These are phyloP conservation scores for Zygnema circumcarinatum DNA, from an alignment of 139 green algal species.

Conservation along the genomic window DNA sequence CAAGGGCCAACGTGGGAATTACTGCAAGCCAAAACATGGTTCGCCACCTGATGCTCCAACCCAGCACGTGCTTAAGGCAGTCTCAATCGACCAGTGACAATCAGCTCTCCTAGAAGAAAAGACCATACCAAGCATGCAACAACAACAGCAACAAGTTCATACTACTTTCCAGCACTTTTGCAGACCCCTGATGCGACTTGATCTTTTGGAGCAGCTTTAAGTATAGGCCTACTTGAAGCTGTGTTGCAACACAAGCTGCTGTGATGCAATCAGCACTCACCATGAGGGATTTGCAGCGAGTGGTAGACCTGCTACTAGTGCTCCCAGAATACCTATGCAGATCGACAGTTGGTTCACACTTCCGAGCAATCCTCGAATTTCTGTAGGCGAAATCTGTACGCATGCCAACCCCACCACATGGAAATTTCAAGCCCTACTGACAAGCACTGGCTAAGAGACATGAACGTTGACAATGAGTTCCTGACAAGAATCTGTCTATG, in stretches of 20 bases:
- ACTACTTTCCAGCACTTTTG: slow-evolving; percentile 17
- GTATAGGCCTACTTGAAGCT: too few species aligned
- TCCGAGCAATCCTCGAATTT: slow-evolving; percentile 83
- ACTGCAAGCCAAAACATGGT: slow-evolving; percentile 83
- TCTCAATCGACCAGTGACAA: background rate
- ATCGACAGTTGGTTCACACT: slow-evolving; percentile 96
- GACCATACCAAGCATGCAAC: slow-evolving; percentile 9
- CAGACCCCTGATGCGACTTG: too few species aligned
- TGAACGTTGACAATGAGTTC: background rate
- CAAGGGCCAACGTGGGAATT: slow-evolving; percentile 77
- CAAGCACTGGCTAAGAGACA: background rate
- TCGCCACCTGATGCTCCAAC: slow-evolving; percentile 74
- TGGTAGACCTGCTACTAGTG: slow-evolving; percentile 72
- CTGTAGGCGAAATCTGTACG: slow-evolving; percentile 72
- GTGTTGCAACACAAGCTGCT: too few species aligned
- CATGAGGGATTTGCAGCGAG: slow-evolving; percentile 35
- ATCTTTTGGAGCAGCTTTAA: too few species aligned
- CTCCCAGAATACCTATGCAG: slow-evolving; percentile 91
- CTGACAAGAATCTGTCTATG: too few species aligned
- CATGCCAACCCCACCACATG: background rate
- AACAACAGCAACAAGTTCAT: slow-evolving; percentile 1
- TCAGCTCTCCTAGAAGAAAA: background rate
- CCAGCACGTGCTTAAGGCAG: slow-evolving; percentile 80
- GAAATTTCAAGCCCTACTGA: background rate
- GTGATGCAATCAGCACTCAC: too few species aligned